Evolutionary conservation across 306 rosid genomes (phyloP), one percentile per base, ranked within the genome.

Genomic region (Quercus robur): DNA sequence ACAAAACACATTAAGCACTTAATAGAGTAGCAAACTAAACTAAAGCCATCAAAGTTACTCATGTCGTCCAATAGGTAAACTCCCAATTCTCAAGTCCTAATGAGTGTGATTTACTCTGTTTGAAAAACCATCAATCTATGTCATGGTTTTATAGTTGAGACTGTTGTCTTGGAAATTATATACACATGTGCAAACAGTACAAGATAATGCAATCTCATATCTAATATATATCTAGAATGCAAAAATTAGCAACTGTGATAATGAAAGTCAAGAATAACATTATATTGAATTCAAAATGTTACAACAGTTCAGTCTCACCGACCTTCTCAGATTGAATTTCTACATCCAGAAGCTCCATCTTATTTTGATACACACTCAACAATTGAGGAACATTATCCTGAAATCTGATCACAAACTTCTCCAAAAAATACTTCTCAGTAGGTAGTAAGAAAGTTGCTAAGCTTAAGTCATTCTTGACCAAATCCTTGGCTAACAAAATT

Each of bases 401-500:
- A 66, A 56, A 84, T 25, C 20, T 59, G 51, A 19, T 71, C 20
- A 84, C 73, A 72, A 41, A 76, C 62, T 44, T 51, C 44, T 69
- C 70, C 62, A 75, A 23, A 69, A 83, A 74, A 4, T 0, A 1
- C 28, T 75, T 61, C 70, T 83, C 86, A 52, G 5, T 59, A 0
- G 75, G 41, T 0, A 1, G 0, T 5, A 83, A 3, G 26, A 56
- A 46, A 52, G 20, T 41, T 58, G 57, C 2, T 30, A 82, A 10
- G 21, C 6, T 3, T 19, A 82, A 56, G 23, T 28, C 56, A 19
- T 80, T 68, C 79, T 73, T 78, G 1, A 73, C 6, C 82, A 82
- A 71, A 62, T 78, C 84, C 70, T 38, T 78, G 15, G 58, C n/a
- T 46, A 66, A 62, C 33, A 88, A 78, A 66, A 69, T 5, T 12